These are phyloP conservation scores for Heliosperma pusillum DNA, from an alignment of 148 eudicot species.

Conservation along the genomic window DNA sequence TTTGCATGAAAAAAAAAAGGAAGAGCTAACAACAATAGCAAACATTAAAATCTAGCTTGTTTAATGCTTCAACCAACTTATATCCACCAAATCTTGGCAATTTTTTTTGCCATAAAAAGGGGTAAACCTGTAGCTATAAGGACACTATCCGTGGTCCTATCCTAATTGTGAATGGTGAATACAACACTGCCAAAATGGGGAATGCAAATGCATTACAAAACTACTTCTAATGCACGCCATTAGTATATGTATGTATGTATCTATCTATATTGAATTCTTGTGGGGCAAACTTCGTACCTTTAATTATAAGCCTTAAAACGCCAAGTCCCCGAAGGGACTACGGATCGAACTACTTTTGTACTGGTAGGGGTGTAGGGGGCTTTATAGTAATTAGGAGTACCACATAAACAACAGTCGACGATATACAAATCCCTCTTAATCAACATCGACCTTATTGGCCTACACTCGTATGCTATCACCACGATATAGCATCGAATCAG, in stretches of 20 bases:
- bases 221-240: slow-evolving; percentile 29
- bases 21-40: slow-evolving; percentile 10
- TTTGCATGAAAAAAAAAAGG: not conserved
- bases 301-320: not conserved
- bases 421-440: too few species aligned
- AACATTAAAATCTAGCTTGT: slow-evolving; percentile 11
- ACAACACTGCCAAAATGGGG: slow-evolving; percentile 6
- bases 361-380: not conserved
- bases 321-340: not conserved
- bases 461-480: too few species aligned
- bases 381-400: slow-evolving; percentile 7
- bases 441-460: too few species aligned
- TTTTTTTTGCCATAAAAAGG: slow-evolving; percentile 9
- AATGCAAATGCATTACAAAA: slow-evolving; percentile 13
- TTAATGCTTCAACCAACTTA: slow-evolving; percentile 17
- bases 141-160: slow-evolving; percentile 27
- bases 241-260: not conserved
- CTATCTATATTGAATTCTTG: slow-evolving; percentile 16
- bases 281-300: slow-evolving; percentile 16
- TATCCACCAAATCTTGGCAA: slow-evolving; percentile 6
- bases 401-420: not conserved
- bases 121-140: not conserved
- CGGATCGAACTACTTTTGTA: slow-evolving; percentile 9
- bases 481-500: too few species aligned
- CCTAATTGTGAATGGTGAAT: too few species aligned